Evolutionary conservation across 805 yeast species (phyloP).

Genomic region (Yamadazyma insecticola): DNA sequence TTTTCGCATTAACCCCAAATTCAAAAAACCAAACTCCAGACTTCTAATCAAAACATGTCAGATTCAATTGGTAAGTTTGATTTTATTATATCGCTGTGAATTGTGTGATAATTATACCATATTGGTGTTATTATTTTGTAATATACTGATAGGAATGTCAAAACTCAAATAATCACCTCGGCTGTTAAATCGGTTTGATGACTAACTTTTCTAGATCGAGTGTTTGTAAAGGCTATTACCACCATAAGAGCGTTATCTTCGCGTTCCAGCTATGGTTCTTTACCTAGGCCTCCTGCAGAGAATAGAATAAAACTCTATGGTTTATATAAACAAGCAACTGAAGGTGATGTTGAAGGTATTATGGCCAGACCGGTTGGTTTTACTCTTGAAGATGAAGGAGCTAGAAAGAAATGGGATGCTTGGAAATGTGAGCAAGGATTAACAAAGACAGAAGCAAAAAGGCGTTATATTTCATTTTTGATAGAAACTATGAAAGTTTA

Average conservation of each 20-base stretch:
- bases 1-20: too few species aligned
- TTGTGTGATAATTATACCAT: too few species aligned
- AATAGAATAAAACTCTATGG: slow-evolving; percentile 70
- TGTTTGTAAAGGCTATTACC: slow-evolving; percentile 76
- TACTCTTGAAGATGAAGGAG: slow-evolving; percentile 59
- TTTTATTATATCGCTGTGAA: neutral
- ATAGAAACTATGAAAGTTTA: slow-evolving; percentile 69
- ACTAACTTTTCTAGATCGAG: slow-evolving; percentile 51
- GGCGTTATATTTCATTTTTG: slow-evolving; percentile 60
- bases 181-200: neutral
- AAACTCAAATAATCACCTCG: too few species aligned
- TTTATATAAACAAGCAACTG: slow-evolving; percentile 83
- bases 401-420: slow-evolving; percentile 76
- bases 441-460: slow-evolving; percentile 66
- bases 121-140: too few species aligned
- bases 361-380: slow-evolving; percentile 63
- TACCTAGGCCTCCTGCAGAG: slow-evolving; percentile 76
- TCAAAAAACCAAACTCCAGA: too few species aligned
- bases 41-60: slow-evolving; percentile 8
- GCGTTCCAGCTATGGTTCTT: slow-evolving; percentile 53
- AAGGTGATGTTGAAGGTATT: slow-evolving; percentile 71
- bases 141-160: too few species aligned
- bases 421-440: slow-evolving; percentile 77
- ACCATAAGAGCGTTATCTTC: slow-evolving; percentile 72
- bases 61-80: slow-evolving; percentile 14